phyloP scores from a whole-genome alignment of 352 stramenopile species.

The Pythium phragmitis region DNA sequence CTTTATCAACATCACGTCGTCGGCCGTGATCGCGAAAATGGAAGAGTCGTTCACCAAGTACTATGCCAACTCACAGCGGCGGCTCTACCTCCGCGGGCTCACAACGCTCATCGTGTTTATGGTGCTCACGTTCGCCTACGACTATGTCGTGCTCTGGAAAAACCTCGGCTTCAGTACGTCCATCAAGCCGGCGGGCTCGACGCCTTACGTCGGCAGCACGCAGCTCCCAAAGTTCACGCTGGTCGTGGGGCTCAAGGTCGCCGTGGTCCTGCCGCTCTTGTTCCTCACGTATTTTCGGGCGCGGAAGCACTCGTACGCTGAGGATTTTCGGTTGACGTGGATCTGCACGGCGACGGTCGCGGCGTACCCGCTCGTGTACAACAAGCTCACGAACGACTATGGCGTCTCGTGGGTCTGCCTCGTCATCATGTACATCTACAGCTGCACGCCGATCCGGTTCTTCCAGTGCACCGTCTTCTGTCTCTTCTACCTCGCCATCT shows the following conservation, averaged over 20 bases:
- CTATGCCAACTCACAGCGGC: slow-evolving; percentile 68
- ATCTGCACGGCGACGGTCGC: slow-evolving; percentile 58
- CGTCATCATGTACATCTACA: slow-evolving; percentile 86
- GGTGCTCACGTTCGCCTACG: slow-evolving; percentile 66
- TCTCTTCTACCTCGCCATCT: slow-evolving; percentile 59
- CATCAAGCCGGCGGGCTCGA: slow-evolving; percentile 28
- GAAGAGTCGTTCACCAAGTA: slow-evolving; percentile 78
- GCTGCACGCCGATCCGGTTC: slow-evolving; percentile 77
- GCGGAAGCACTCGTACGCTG: slow-evolving; percentile 51
- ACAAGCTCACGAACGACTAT: slow-evolving; percentile 82
- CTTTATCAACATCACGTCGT: slow-evolving; percentile 79
- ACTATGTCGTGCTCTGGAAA: slow-evolving; percentile 69
- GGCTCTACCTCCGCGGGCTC: slow-evolving; percentile 61
- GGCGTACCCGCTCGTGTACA: slow-evolving; percentile 74
- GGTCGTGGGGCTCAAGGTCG: slow-evolving; percentile 63
- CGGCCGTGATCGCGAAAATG: slow-evolving; percentile 70
- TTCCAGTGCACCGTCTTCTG: slow-evolving; percentile 77
- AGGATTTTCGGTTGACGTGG: slow-evolving; percentile 75
- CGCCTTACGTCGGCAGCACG: slow-evolving; percentile 32
- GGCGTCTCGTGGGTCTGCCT: slow-evolving; percentile 81
- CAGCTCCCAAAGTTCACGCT: slow-evolving; percentile 67
- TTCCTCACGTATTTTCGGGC: slow-evolving; percentile 68
- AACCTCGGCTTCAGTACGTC: slow-evolving; percentile 44
- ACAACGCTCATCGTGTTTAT: slow-evolving; percentile 67
- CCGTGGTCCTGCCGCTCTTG: slow-evolving; percentile 58